phyloP scores from a whole-genome alignment of 345 rosid species.

The Citropsis articulata region DNA sequence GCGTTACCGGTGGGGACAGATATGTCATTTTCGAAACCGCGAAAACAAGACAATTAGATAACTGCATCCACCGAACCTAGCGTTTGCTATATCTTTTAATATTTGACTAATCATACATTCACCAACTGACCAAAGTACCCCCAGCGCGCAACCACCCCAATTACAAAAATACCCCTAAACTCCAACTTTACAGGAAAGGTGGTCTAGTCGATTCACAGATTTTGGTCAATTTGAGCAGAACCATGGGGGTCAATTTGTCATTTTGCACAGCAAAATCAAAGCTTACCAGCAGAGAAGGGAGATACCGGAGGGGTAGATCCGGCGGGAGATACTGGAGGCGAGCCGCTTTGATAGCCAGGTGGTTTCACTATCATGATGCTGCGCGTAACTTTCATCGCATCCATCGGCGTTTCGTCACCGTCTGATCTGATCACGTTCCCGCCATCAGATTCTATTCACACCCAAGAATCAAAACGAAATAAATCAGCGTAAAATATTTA shows the following conservation, averaged over 20 bases:
- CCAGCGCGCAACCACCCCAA: neutral
- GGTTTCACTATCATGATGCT: slow-evolving; percentile 89
- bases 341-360: slow-evolving; percentile 69
- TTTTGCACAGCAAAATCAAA: neutral
- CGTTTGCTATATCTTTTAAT: slow-evolving; percentile 5
- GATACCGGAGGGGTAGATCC: slow-evolving; percentile 83
- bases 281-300: slow-evolving; percentile 90
- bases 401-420: slow-evolving; percentile 44
- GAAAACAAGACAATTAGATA: neutral
- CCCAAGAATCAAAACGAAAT: neutral
- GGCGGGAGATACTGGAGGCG: slow-evolving; percentile 87
- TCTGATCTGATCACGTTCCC: slow-evolving; percentile 49
- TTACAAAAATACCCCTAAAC: neutral
- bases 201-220: neutral
- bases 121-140: slow-evolving; percentile 37
- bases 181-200: slow-evolving; percentile 8
- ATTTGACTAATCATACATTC: neutral
- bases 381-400: slow-evolving; percentile 60
- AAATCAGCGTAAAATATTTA: neutral
- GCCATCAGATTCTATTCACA: slow-evolving; percentile 53
- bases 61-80: slow-evolving; percentile 8
- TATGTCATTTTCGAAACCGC: slow-evolving; percentile 4
- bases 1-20: slow-evolving; percentile 11
- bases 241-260: slow-evolving; percentile 5
- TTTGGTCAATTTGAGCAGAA: neutral